These are phyloP conservation scores for Leucosporidium yakuticum DNA, from an alignment of 768 basidiomycete species.

Conservation along the genomic window DNA sequence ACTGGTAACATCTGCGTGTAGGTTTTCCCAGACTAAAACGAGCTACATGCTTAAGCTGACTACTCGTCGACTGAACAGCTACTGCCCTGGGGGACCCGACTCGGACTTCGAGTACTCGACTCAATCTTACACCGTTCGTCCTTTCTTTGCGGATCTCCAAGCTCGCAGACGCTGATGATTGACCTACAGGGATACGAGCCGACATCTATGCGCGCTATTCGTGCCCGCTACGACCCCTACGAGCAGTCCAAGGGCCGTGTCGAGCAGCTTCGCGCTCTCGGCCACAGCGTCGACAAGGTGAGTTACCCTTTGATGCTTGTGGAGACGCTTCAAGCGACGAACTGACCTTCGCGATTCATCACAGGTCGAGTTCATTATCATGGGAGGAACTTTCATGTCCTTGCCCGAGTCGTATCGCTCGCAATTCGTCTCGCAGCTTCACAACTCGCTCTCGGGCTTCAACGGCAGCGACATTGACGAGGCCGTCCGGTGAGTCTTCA, in stretches of 20 bases:
- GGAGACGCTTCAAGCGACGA: background rate
- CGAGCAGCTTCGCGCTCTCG: constrained; percentile 90
- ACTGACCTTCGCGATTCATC: constrained; percentile 40
- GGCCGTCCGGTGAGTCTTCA: constrained; percentile 63
- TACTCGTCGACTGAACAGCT: constrained; percentile 49
- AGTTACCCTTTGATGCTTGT: constrained; percentile 11
- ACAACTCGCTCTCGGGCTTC: constrained; percentile 92
- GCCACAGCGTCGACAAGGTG: constrained; percentile 96
- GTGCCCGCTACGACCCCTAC: constrained; percentile 92
- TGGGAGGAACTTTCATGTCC: constrained; percentile 99
- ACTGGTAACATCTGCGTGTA: constrained; percentile 99
- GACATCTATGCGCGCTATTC: constrained; percentile 97
- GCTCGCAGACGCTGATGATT: background rate
- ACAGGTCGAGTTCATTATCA: constrained; percentile 33
- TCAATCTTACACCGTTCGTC: constrained; percentile 53
- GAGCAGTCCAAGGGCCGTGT: constrained; percentile 93
- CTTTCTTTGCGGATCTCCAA: background rate
- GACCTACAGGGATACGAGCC: constrained; percentile 84
- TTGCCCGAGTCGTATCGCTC: constrained; percentile 95
- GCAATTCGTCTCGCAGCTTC: constrained; percentile 88
- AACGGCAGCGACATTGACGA: constrained; percentile 89
- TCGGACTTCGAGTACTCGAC: constrained; percentile 99
- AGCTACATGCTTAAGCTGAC: background rate
- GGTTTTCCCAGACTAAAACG: constrained; percentile 38
- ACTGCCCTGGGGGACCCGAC: constrained; percentile 97